Evolutionary conservation across 768 basidiomycete species (phyloP).

Genomic region (Panaeolus cyanescens): DNA sequence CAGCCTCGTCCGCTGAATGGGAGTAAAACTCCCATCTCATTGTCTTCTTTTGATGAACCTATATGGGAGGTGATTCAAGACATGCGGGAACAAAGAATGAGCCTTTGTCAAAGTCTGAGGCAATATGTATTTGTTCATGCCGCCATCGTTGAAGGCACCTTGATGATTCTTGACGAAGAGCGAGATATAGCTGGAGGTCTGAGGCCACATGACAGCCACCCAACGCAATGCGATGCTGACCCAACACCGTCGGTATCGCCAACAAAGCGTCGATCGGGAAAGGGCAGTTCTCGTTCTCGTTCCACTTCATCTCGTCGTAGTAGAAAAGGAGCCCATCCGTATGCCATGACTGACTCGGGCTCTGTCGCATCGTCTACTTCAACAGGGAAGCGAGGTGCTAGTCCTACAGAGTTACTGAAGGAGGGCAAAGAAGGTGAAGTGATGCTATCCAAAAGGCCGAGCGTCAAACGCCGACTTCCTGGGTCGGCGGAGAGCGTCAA

Average conservation of each 20-base stretch:
- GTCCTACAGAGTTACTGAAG: constrained; percentile 69
- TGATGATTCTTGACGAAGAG: constrained; percentile 79
- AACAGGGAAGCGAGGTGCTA: constrained; percentile 66
- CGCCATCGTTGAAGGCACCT: constrained; percentile 78
- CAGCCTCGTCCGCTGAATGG: constrained; percentile 62
- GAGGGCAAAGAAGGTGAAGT: constrained; percentile 60
- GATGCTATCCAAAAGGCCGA: constrained; percentile 65
- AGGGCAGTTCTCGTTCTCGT: constrained; percentile 1
- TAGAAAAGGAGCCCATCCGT: constrained; percentile 10
- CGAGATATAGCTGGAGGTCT: constrained; percentile 32
- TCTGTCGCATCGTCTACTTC: constrained; percentile 32
- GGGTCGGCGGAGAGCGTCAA: not conserved
- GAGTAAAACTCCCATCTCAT: constrained; percentile 52
- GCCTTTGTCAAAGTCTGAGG: constrained; percentile 88
- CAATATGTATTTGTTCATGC: constrained; percentile 96
- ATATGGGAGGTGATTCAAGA: constrained; percentile 84
- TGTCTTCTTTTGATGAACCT: constrained; percentile 73
- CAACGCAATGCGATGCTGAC: not conserved
- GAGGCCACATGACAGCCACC: constrained; percentile 1
- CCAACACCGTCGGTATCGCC: constrained; percentile 7
- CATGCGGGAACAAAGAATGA: constrained; percentile 97
- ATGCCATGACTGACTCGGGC: constrained; percentile 9
- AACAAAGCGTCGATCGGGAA: constrained; percentile 2
- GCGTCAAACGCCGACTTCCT: constrained; percentile 45
- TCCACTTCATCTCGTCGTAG: constrained; percentile 6